Base-by-base conservation (phyloP, 768 basidiomycete genomes). In the Brasilioporus rufonigricans region DNA sequence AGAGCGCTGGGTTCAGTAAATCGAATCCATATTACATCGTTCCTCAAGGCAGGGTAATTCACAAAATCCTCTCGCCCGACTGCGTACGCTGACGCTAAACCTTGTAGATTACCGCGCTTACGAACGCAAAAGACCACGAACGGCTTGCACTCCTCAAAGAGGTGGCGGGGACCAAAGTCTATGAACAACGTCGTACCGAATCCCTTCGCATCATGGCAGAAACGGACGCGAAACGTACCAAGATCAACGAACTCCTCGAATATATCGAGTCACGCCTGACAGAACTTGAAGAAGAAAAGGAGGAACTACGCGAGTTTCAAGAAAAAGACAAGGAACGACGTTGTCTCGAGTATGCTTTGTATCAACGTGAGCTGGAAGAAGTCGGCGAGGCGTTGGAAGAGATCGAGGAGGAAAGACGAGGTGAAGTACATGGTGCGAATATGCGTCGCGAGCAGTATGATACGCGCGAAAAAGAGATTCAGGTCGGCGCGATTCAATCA, bases 1-100 rank as follows among this genome's bases (percentile, higher is more conserved):
- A 98, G 70, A 91, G 88, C 66, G 97, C 97, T 1, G 96, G 97
- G 1, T 99, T 99, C 76, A 93, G 91, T 74, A 91, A 93, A 67
- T 89, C 89, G n/a, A 99, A 98, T 66, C 97, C 97, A 0, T 99
- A 98, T 70, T 99, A 98, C 65, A 99, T 99, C 61, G 96, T 98
- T 0, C 97, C 97, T 2, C 97, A 99, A 77, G 97, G 97, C 49
- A 78, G 96, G 48, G 95, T 97, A 63, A 72, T 86, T 80, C 16
- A 11, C 33, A 27, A 16, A 11, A 18, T 3, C 10, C 27, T 23
- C 1, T 4, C 32, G 23, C 38, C n/a, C 11, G 46, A 52, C 13
- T 39, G 21, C 43, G 51, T 27, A 29, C 23, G 47, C 59, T 66
- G 50, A 67, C 26, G 11, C 16, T 44, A 14, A 26, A 9, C 19